phyloP scores from a whole-genome alignment of 2,329 filamentous ascomycete species.

The Colletotrichum tanaceti region DNA sequence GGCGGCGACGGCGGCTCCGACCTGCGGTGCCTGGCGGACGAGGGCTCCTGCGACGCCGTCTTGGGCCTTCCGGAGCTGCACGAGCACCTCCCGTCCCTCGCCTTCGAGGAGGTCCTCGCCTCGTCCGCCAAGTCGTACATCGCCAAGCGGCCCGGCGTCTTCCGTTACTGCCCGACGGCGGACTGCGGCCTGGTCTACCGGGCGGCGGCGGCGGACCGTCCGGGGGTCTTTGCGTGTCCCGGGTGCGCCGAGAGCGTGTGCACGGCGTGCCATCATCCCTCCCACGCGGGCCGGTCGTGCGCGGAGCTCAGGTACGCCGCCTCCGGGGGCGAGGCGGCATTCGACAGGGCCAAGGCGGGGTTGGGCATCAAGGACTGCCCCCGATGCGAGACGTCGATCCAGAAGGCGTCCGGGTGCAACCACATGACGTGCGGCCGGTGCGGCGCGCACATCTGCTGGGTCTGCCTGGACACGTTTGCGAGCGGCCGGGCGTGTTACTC shows the following conservation, averaged over 20 bases:
- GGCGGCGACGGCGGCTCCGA: not conserved
- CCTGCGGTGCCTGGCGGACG: conserved; percentile 46
- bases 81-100: conserved; percentile 46
- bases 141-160: conserved; percentile 45
- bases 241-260: conserved; percentile 52
- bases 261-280: conserved; percentile 49
- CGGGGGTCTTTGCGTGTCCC: conserved; percentile 48
- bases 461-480: conserved; percentile 55
- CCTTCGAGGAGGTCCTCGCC: conserved; percentile 54
- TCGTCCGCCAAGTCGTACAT: conserved; percentile 52
- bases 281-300: conserved; percentile 51
- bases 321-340: conserved; percentile 44
- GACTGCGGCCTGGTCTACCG: conserved; percentile 59
- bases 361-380: conserved; percentile 56
- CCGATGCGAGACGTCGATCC: conserved; percentile 52
- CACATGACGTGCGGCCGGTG: conserved; percentile 58
- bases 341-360: conserved; percentile 48
- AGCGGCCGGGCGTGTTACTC: conserved; percentile 41
- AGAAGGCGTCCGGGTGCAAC: conserved; percentile 59
- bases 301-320: conserved; percentile 47
- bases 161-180: conserved; percentile 57
- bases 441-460: conserved; percentile 60
- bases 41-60: conserved; percentile 43
- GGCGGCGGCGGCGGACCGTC: not conserved
- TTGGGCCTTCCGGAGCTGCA: conserved; percentile 47